Conservation (phyloP, 1,284 basidiomycete species). For the Tranzscheliella williamsii region DNA sequence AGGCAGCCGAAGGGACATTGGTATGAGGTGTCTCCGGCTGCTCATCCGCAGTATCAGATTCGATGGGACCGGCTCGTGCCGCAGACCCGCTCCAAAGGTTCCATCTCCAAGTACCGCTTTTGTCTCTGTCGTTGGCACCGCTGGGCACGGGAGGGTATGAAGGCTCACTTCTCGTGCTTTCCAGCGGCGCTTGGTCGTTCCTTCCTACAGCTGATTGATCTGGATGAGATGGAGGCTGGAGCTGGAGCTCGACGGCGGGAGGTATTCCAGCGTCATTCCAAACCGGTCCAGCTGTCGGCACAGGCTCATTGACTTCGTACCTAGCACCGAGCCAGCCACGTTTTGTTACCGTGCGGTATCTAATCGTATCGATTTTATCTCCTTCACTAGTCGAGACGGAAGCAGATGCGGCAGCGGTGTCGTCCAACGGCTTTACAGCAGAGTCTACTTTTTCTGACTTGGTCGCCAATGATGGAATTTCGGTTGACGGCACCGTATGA, state of each 20-base stretch:
- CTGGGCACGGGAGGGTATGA: not conserved
- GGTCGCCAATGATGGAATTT: too few relatives aligned
- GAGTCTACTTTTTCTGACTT: too few relatives aligned
- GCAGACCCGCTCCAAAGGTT: not conserved
- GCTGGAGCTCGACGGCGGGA: not conserved
- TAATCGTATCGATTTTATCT: conserved; percentile 4
- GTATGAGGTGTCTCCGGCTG: too few relatives aligned
- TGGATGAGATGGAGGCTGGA: too few relatives aligned
- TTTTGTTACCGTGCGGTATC: conserved; percentile 24
- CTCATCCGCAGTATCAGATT: not conserved
- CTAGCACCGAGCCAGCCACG: conserved; percentile 38
- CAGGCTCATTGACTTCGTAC: conserved; percentile 32
- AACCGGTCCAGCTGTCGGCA: conserved; percentile 1
- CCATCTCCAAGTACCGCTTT: conserved; percentile 1
- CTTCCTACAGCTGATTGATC: too few relatives aligned
- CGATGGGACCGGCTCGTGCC: too few relatives aligned
- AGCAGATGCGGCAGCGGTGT: too few relatives aligned
- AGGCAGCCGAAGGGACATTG: not conserved
- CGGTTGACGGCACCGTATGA: too few relatives aligned
- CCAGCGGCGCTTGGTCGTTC: too few relatives aligned
- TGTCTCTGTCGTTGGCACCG: not conserved
- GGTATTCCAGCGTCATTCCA: not conserved
- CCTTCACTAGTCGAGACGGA: too few relatives aligned
- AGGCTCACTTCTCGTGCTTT: too few relatives aligned
- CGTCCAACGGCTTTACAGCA: too few relatives aligned